phyloP scores from a whole-genome alignment of 1,284 basidiomycete genomes.

The Ustilago trichophora region DNA sequence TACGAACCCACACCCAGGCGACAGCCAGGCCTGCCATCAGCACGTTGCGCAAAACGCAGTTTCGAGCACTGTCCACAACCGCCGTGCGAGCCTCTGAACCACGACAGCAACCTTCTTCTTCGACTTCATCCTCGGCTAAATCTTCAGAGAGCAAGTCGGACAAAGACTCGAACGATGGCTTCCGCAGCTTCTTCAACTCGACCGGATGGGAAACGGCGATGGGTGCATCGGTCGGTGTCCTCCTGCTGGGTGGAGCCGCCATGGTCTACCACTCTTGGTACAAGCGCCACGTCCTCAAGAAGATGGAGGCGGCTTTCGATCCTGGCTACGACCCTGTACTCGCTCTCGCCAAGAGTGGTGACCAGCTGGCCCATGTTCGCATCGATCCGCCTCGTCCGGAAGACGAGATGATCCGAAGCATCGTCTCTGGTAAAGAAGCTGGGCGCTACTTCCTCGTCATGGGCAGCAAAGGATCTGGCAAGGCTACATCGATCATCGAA shows the following conservation, averaged over 20 bases:
- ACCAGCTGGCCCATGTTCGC: conserved; percentile 50
- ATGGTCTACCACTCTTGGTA: conserved; percentile 60
- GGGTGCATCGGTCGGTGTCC: conserved; percentile 58
- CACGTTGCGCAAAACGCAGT: not conserved
- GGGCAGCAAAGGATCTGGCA: conserved; percentile 60
- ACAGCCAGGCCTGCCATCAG: not conserved
- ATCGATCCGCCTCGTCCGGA: conserved; percentile 51
- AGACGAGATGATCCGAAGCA: conserved; percentile 56
- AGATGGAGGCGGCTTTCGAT: conserved; percentile 62
- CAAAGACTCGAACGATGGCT: conserved; percentile 21
- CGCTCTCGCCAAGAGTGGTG: conserved; percentile 49
- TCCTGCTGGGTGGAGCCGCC: conserved; percentile 57
- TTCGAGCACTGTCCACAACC: conserved; percentile 7
- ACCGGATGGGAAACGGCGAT: conserved; percentile 63
- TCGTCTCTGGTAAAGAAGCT: conserved; percentile 55
- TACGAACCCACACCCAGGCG: not conserved
- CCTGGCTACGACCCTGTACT: conserved; percentile 61
- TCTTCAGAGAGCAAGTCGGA: conserved; percentile 10
- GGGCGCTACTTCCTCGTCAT: conserved; percentile 61
- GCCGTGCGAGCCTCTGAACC: conserved; percentile 4
- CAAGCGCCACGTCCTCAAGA: conserved; percentile 55
- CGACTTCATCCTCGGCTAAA: conserved; percentile 8
- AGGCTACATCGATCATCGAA: conserved; percentile 57
- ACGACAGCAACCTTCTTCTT: conserved; percentile 3
- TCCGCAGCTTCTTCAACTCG: conserved; percentile 54